These are phyloP conservation scores for Boeremia lycopersici DNA, from an alignment of 2,329 filamentous ascomycete genomes.

Conservation along the genomic window DNA sequence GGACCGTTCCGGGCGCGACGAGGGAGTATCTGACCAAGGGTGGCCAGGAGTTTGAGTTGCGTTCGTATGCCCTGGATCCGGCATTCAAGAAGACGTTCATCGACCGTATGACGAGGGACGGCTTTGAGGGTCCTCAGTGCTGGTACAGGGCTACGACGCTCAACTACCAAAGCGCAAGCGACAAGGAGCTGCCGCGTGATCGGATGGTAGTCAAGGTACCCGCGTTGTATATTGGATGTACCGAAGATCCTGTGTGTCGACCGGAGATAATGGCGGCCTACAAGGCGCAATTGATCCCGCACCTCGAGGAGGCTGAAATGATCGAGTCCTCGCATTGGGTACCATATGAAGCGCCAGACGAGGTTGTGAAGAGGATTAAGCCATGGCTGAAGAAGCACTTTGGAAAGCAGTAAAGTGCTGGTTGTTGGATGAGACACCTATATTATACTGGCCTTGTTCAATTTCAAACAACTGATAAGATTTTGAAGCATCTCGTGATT, in stretches of 20 bases:
- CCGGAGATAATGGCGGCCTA: constrained; percentile 37
- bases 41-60: constrained; percentile 19
- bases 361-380: constrained; percentile 28
- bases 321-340: constrained; percentile 48
- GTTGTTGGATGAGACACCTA: no score
- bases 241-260: constrained; percentile 43
- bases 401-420: neutral
- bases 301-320: constrained; percentile 38
- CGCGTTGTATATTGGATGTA: constrained; percentile 44
- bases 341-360: constrained; percentile 44
- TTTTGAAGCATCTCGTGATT: no score
- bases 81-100: constrained; percentile 45
- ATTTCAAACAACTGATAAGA: neutral
- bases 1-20: constrained; percentile 47
- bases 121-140: constrained; percentile 45
- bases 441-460: neutral
- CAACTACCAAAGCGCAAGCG: constrained; percentile 36
- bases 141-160: constrained; percentile 44
- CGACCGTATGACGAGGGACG: constrained; percentile 38
- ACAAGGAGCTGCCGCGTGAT: constrained; percentile 29
- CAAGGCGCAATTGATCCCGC: constrained; percentile 34
- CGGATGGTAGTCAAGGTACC: constrained; percentile 44
- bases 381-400: constrained; percentile 27
- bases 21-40: constrained; percentile 31
- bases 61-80: constrained; percentile 42